Evolutionary conservation across 2,329 filamentous ascomycete genomes (phyloP), one percentile per base, ranked within the genome.

Genomic region (Hirsutella thompsonii): DNA sequence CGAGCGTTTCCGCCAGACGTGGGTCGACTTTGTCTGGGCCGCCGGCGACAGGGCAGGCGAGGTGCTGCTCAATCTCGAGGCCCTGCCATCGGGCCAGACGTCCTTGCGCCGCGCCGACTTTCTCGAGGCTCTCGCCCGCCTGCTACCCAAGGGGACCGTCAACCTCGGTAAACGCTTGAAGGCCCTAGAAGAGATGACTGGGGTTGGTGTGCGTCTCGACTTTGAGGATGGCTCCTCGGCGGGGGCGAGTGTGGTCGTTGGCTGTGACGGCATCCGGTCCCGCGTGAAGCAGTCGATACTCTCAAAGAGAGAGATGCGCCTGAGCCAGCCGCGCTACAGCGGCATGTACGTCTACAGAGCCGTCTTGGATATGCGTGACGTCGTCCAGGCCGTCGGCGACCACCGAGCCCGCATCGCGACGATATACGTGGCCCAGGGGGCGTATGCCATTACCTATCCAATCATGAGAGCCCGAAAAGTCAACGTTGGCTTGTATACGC

Each of bases 181-280:
- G 8, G 16, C 29, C 2, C 13, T 32, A 11, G 6, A 32, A 5
- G 29, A 32, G 4, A 32, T n/a, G 29, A 5, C 29, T n/a, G 29
- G 29, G 5, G 29, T n/a, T n/a, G 29, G 29, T 11, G 13, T 3
- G 13, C 8, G 29, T n/a, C 16, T 49, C 9, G 36, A 10, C 4
- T 46, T 49, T 38, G 43, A 43, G 18, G 47, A 49, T 20, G 45
- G 47, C 26, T 45, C 39, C 8, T 41, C 43, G 10, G 43, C 38
- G 9, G 28, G 36, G 14, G 49, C 51, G 11, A 42, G 46, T 23
- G 39, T 45, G 4, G 49, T 55, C n/a, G 39, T 55, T 29, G 53
- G 51, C 0, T 53, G 50, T 20, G 52, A 54, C 38, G 53, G 53
- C 20, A 51, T 49, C 20, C 38, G 36, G 16, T 46, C 47, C 3